Evolutionary conservation across 805 yeast species (phyloP), one percentile per base, ranked within the genome.

Genomic region (Saturnispora sanitii): DNA sequence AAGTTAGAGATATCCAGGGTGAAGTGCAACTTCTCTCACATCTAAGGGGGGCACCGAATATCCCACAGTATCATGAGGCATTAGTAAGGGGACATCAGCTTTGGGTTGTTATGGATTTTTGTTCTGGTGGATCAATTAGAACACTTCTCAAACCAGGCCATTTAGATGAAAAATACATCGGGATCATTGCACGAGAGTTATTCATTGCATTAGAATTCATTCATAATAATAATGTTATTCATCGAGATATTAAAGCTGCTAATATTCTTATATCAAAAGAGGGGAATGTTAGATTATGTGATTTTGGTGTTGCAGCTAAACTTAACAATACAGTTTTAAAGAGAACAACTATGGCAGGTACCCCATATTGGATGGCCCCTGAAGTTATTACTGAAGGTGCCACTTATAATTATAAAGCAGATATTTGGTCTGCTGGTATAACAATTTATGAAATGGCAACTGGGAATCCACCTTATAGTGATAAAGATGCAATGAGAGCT

Each of bases 291-390:
- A 85, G 84, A 54, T 70, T 92, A 34, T 90, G 97, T 68, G 99
- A 92, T 60, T 92, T 92, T 62, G 99, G 99, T 25, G 98, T 94
- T 18, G 98, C 99, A 1, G 96, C 96, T 2, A 90, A 86, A 56
- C 66, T 88, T 33, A 76, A 94, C 2, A 71, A 88, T 28, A 72
- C 79, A 29, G 75, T 78, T 16, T 58, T 79, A 35, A 85, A 87
- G 56, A 70, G 98, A 51, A 83, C 90, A 27, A 92, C 98, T 0
- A 87, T 94, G 76, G 97, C 95, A 0, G 94, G 94, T 6, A 83
- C 94, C 1, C 94, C 94, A 0, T 92, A 87, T 57, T 92, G 98
- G 98, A 92, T 92, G 98, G 96, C 98, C 0, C 98, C 98, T 0
- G 98, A 90, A 59, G 98, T 90, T 25, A 90, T 90, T 30, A 73